Base-by-base conservation (phyloP, 768 basidiomycete genomes). In the Clathrus columnatus region DNA sequence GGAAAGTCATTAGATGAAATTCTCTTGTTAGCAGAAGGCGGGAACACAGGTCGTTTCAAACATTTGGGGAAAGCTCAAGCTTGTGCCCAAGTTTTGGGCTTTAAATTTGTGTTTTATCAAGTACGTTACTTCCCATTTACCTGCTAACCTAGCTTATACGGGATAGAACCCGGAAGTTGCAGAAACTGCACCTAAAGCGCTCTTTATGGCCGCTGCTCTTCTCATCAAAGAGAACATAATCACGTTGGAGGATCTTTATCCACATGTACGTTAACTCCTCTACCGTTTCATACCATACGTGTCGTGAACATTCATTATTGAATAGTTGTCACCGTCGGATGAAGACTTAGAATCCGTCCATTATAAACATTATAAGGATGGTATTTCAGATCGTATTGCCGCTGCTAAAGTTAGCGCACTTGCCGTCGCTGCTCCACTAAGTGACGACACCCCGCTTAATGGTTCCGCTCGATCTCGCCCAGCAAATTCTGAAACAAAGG, bases 41-140 rank as follows among this genome's bases (percentile, higher is more conserved):
- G 20, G n/a, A 24, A 24, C 49, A 29, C 28, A 30, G 53, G 17
- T 54, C 49, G 10, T 30, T 54, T 59, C 62, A 41, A 63, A 52
- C 62, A 64, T 14, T 61, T 63, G 4, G 64, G 65, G 24, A 73
- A 79, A 50, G 74, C 83, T 23, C 76, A 80, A 50, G 85, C 90
- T 20, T 71, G 90, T 54, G 85, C 91, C 14, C 93, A 99, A 70
- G 88, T 98, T 6, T 73, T 99, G 20, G 96, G 96, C n/a, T 98
- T 98, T 78, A 99, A 99, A 69, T 95, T 96, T 63, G 77, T 80
- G 7, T 84, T 85, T 66, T 94, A 95, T 68, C 86, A 94, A 72
- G 94, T 92, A 60, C 48, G 78, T 62, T 45, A 41, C 41, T 28
- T 56, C 43, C 58, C 45, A 50, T 47, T 30, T 8, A 24, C 11